phyloP scores from a whole-genome alignment of 441 rosid species.

The Gossypium davidsonii region DNA sequence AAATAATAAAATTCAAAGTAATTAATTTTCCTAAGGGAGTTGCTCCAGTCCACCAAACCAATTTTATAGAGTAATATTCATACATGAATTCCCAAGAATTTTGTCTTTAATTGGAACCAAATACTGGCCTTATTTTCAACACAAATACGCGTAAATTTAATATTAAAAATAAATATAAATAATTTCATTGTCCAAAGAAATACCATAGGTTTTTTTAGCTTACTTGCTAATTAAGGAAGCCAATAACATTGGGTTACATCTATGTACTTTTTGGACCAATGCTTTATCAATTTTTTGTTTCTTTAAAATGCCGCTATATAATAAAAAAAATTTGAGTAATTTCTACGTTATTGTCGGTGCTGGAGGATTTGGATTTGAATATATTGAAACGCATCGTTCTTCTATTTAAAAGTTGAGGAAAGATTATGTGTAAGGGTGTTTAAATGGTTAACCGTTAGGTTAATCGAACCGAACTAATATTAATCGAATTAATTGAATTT shows the following conservation, averaged over 20 bases:
- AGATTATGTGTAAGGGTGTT: no score
- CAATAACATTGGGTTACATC: not conserved
- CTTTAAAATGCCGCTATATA: not conserved
- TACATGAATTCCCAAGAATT: not conserved
- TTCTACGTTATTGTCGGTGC: accelerated
- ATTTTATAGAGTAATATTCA: not conserved
- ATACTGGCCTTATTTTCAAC: not conserved
- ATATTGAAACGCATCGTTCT: accelerated
- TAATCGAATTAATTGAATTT: no score
- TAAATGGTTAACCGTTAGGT: no score
- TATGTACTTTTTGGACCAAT: not conserved
- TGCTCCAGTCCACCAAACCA: not conserved
- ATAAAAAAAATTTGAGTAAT: not conserved
- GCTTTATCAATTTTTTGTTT: not conserved
- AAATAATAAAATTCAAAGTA: not conserved
- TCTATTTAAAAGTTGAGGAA: no score
- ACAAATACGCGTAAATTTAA: not conserved
- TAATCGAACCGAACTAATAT: no score
- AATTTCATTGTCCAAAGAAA: not conserved
- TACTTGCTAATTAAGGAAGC: not conserved
- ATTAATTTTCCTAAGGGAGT: not conserved
- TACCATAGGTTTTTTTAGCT: not conserved
- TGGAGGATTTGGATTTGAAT: accelerated
- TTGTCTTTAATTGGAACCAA: not conserved
- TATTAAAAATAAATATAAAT: not conserved